Evolutionary conservation across 768 basidiomycete species (phyloP), one percentile per base, ranked within the genome.

Genomic region (Podaxis carcinomalis): DNA sequence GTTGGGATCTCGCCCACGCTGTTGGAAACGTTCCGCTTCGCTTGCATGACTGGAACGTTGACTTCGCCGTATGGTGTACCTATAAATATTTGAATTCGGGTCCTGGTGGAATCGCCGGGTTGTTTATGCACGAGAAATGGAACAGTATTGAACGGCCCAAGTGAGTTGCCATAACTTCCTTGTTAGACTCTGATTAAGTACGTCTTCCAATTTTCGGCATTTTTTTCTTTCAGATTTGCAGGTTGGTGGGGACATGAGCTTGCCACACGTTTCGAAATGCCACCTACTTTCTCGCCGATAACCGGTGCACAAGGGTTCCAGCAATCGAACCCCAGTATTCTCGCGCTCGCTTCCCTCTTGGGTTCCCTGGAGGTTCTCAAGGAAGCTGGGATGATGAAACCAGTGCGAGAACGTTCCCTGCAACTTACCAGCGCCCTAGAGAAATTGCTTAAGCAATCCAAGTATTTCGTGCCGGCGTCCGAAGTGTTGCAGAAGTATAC

Each of bases 161-260:
- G 90, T 91, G 71, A 72, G 80, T 73, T 59, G 35, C 37, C 51
- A 51, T 49, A 35, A 51, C 47, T 44, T 47, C 28, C 25, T 21
- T 21, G 27, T 10, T 25, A n/a, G 40, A 47, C 27, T 44, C 36
- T 57, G 25, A 25, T 37, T 9, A 46, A 46, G 53, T 52, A 37
- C 28, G 47, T 14, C 32, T 54, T 61, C 28, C 32, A 37, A 49
- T 39, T 23, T 11, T 25, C 47, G 47, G 47, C 13, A 11, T 42
- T 11, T 49, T 47, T 63, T 44, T 6, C 59, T 13, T 47, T 51
- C 37, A 97, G 97, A 69, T 86, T 86, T 63, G 88, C 93, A 42
- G 97, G 97, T 49, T 99, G 97, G 97, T 99, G 96, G 96, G 97
- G 97, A 49, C 95, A 98, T 72, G 86, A 93, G 67, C 81, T 87